These are phyloP conservation scores for Pleurotus platypus DNA, from an alignment of 768 basidiomycete genomes.

Conservation along the genomic window DNA sequence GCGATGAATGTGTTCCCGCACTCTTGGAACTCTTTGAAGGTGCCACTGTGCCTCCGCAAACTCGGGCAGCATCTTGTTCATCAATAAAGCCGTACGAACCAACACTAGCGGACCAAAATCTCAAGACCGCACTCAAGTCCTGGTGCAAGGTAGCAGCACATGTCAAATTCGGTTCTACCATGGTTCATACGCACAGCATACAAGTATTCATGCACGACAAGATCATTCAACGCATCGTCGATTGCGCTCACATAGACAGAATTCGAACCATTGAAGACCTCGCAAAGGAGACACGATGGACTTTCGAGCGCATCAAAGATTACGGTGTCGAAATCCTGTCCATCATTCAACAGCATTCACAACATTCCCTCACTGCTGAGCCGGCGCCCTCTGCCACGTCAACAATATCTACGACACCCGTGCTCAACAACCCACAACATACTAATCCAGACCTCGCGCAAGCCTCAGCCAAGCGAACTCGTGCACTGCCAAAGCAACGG, in stretches of 20 bases:
- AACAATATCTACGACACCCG: not conserved
- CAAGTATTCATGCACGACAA: not conserved
- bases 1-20: not conserved
- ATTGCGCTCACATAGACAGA: conserved; percentile 9
- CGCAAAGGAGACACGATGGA: conserved; percentile 9
- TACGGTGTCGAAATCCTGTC: conserved; percentile 2
- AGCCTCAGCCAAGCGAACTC: not conserved
- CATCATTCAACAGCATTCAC: not conserved
- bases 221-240: conserved; percentile 12
- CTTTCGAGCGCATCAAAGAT: not conserved
- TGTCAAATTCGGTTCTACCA: not conserved
- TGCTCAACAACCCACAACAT: not conserved
- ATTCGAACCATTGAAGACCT: conserved; percentile 9
- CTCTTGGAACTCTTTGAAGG: not conserved
- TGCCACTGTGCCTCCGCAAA: not conserved
- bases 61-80: not conserved
- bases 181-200: not conserved
- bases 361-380: not conserved
- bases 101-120: not conserved
- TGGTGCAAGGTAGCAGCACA: not conserved
- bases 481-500: not conserved
- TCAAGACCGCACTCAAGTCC: not conserved
- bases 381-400: not conserved
- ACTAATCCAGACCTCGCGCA: too few relatives aligned
- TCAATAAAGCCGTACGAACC: not conserved